Base-by-base conservation (phyloP, 2,329 filamentous ascomycete genomes). In the Ophidiomyces ophidiicola region DNA sequence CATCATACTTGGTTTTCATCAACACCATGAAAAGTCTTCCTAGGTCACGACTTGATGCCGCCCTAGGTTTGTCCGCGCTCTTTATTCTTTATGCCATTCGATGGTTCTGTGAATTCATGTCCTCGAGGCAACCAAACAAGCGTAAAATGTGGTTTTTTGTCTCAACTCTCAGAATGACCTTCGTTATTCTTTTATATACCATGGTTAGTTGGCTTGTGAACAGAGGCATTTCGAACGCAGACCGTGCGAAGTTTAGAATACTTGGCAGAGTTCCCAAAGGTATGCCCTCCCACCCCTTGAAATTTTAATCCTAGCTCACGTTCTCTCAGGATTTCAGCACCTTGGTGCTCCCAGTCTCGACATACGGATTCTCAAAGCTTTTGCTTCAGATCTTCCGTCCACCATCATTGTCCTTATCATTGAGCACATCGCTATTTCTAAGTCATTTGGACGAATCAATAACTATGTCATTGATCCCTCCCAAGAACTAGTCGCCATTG, bases 401-500 rank as follows among this genome's bases (percentile, higher is more conserved):
- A 72, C 76, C 1, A 73, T 80, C 45, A 67, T 79, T 29, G 75
- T 72, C 8, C 70, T 71, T 2, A 62, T 71, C 0, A 67, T 80
- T 17, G 76, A 80, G 47, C 76, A 80, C 47, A 66, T 78, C 3
- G 75, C 74, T 6, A 76, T 80, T 30, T 76, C 71, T 11, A 74
- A 76, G 36, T 73, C 72, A 0, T 80, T 80, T 47, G 72, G 68
- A 1, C 64, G 75, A 6, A 67, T 68, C 44, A 78, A 80, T 54
- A 66, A 70, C 48, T 80, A 81, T 51, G 63, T 67, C 5, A 72
- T 74, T 28, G 75, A 80, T 46, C 69, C 76, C 46, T 76, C 71
- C 8, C 76, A 80, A 51, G 77, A 80, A 46, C 67, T 80, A 1
- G 72, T 72, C 41, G 80, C 76, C 48, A 69, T 78, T 2, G 76